phyloP scores from a whole-genome alignment of 2,329 filamentous ascomycete genomes.

The Dactylonectria estremocensis region DNA sequence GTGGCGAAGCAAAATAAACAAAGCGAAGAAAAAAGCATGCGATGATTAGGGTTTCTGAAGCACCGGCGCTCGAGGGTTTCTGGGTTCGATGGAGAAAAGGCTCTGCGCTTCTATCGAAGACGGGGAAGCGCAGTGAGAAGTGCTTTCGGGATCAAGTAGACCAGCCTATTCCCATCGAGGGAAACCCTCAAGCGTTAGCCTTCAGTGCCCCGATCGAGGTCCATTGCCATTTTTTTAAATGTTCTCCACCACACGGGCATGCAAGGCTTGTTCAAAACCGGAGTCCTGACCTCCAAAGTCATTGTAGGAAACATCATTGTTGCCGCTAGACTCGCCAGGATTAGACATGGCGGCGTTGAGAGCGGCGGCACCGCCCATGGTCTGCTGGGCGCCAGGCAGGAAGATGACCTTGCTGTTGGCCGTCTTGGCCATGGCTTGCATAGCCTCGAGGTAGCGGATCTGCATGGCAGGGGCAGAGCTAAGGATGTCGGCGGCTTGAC shows the following conservation, averaged over 20 bases:
- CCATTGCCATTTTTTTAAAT: conserved; percentile 70
- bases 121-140: conserved; percentile 36
- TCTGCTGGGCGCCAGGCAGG: conserved; percentile 75
- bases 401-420: conserved; percentile 93
- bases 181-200: conserved; percentile 52
- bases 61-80: conserved; percentile 26
- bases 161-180: conserved; percentile 51
- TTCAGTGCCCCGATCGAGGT: conserved; percentile 24
- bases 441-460: conserved; percentile 97
- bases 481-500: conserved; percentile 93
- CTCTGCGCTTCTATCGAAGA: conserved; percentile 37
- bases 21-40: conserved; percentile 14
- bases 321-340: conserved; percentile 66
- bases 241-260: conserved; percentile 86
- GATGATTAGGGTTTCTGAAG: background rate
- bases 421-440: conserved; percentile 98
- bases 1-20: conserved; percentile 21
- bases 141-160: conserved; percentile 54
- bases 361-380: conserved; percentile 59
- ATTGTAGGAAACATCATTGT: conserved; percentile 56
- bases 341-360: conserved; percentile 62
- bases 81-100: conserved; percentile 5
- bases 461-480: conserved; percentile 96
- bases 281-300: conserved; percentile 69
- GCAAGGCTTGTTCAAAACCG: conserved; percentile 85